phyloP scores from a whole-genome alignment of 495 filamentous ascomycete genomes.

The Cryomyces minteri region DNA sequence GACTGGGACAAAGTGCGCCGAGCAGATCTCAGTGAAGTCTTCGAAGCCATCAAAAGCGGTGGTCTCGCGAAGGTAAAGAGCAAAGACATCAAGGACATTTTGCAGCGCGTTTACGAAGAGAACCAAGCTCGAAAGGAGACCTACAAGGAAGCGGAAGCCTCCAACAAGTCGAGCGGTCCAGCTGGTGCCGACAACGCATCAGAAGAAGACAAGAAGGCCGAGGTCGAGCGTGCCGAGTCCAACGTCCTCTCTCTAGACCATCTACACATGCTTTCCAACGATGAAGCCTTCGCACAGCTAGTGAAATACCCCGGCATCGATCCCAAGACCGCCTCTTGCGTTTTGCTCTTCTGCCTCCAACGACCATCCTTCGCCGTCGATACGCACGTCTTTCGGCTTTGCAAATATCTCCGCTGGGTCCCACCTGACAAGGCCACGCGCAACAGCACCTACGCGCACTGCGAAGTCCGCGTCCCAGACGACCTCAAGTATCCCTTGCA shows the following conservation, averaged over 20 bases:
- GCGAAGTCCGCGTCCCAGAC: constrained; percentile 65
- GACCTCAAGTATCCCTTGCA: constrained; percentile 81
- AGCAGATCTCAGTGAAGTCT: constrained; percentile 41
- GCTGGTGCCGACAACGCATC: constrained; percentile 20
- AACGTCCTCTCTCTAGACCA: constrained; percentile 58
- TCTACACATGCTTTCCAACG: constrained; percentile 43
- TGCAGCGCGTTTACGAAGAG: constrained; percentile 63
- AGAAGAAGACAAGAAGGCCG: constrained; percentile 27
- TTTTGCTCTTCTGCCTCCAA: constrained; percentile 32
- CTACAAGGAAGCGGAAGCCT: constrained; percentile 7
- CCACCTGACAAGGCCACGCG: constrained; percentile 42
- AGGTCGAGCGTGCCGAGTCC: constrained; percentile 34
- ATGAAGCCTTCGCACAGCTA: constrained; percentile 56
- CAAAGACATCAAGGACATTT: constrained; percentile 59
- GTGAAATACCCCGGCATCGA: constrained; percentile 71
- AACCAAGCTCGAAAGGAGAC: constrained; percentile 31
- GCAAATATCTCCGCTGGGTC: constrained; percentile 75
- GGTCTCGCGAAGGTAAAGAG: constrained; percentile 56
- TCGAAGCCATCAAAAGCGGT: constrained; percentile 52
- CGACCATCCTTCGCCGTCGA: constrained; percentile 25
- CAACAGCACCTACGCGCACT: constrained; percentile 59
- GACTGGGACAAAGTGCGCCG: constrained; percentile 71
- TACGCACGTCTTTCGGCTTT: constrained; percentile 41
- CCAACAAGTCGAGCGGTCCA: constrained; percentile 10
- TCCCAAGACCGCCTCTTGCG: constrained; percentile 77